These are phyloP conservation scores for Elsinoe batatas DNA, from an alignment of 2,329 filamentous ascomycete genomes.

Conservation along the genomic window DNA sequence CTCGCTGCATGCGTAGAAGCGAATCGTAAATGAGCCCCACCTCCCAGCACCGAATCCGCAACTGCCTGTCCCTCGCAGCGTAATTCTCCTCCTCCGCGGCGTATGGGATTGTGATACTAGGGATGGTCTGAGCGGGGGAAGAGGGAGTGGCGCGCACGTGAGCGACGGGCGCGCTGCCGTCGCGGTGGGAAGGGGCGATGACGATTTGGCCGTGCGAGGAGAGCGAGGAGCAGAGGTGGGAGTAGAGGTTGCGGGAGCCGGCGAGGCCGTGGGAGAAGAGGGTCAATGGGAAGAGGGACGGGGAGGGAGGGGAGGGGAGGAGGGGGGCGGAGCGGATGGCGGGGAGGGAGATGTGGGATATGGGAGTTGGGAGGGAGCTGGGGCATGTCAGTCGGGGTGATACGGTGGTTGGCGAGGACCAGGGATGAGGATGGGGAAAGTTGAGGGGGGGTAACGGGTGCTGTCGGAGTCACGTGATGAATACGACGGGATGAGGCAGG, in stretches of 20 bases:
- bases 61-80: conserved; percentile 56
- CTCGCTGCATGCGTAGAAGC: conserved; percentile 55
- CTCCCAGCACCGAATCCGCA: conserved; percentile 71
- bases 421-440: neutral
- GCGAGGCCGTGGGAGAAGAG: conserved; percentile 81
- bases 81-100: conserved; percentile 56
- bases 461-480: neutral
- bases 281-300: conserved; percentile 63
- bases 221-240: conserved; percentile 67
- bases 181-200: conserved; percentile 71
- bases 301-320: conserved; percentile 38
- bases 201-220: conserved; percentile 75
- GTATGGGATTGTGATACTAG: conserved; percentile 47
- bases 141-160: conserved; percentile 53
- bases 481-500: too few relatives aligned
- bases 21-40: conserved; percentile 61
- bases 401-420: neutral
- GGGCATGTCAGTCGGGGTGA: neutral
- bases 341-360: conserved; percentile 65
- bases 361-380: conserved; percentile 43
- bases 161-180: conserved; percentile 68
- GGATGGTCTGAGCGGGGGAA: conserved; percentile 31
- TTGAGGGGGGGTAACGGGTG: neutral
- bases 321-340: conserved; percentile 61
- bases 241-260: conserved; percentile 74